These are phyloP conservation scores for Choanephora cucurbitarum DNA, from an alignment of 371 early-diverging fungal genomes.

Conservation along the genomic window DNA sequence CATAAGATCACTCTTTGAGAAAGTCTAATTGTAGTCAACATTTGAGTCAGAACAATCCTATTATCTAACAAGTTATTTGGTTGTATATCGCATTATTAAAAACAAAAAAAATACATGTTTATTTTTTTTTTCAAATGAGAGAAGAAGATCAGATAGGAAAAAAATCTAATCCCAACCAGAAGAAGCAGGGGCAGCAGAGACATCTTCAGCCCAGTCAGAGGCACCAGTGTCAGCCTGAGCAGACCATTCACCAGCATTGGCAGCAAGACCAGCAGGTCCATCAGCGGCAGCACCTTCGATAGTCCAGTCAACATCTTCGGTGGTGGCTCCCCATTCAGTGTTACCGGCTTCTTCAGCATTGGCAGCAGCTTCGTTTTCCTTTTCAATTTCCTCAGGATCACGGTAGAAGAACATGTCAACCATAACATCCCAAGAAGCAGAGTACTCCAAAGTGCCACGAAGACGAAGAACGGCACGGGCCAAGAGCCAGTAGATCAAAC, in stretches of 20 bases:
- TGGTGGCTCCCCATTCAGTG: constrained; percentile 32
- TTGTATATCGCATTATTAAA: not conserved
- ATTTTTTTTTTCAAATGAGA: constrained; percentile 1
- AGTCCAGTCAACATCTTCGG: constrained; percentile 49
- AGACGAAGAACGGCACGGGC: constrained; percentile 98
- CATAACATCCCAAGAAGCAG: constrained; percentile 90
- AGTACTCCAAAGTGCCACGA: constrained; percentile 87
- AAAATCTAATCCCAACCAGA: constrained; percentile 19
- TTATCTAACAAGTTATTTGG: no score
- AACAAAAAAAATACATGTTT: constrained; percentile 9
- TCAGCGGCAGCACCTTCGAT: constrained; percentile 39
- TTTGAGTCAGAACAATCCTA: no score
- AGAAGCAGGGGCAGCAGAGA: constrained; percentile 19
- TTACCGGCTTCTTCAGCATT: constrained; percentile 27
- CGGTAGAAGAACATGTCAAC: constrained; percentile 98
- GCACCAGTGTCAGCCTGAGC: constrained; percentile 27
- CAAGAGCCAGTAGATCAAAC: constrained; percentile 96
- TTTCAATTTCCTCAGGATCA: constrained; percentile 92
- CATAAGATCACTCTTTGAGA: no score
- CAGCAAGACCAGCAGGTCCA: constrained; percentile 34
- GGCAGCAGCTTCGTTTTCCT: constrained; percentile 69
- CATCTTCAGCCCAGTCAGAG: constrained; percentile 39
- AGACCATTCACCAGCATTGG: constrained; percentile 50
- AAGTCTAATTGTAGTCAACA: no score
- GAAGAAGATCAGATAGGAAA: constrained; percentile 1